Percentiles rank a stretch among this genome's conserved stretches.
These are phyloP conservation scores for Trametes versicolor DNA, from an alignment of 1,284 basidiomycete species.

Conservation along the genomic window DNA sequence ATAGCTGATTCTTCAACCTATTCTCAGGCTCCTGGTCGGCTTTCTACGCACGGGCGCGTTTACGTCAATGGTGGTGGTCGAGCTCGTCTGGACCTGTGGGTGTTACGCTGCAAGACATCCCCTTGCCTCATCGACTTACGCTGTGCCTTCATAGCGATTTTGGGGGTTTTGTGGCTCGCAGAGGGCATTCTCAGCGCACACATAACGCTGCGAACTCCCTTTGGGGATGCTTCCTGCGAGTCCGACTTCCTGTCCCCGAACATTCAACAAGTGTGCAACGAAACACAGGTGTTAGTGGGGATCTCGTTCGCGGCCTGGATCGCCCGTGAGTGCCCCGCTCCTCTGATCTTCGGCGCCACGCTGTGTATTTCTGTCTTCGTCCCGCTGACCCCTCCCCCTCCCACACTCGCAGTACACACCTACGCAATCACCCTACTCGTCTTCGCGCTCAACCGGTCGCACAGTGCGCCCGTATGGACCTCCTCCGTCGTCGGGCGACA, in stretches of 20 bases:
- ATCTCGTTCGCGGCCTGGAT: slow-evolving; percentile 37
- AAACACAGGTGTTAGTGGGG: slow-evolving; percentile 36
- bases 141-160: slow-evolving; percentile 17
- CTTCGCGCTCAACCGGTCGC: slow-evolving; percentile 27
- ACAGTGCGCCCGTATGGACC: slow-evolving; percentile 32
- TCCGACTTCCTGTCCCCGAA: slow-evolving; percentile 24
- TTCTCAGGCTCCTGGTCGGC: no score
- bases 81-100: slow-evolving; percentile 42
- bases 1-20: no score
- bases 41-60: no score
- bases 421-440: slow-evolving; percentile 34
- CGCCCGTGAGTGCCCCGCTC: slow-evolving; percentile 26
- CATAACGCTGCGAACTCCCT: no score
- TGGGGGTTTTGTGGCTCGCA: slow-evolving; percentile 36
- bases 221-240: no score
- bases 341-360: not conserved
- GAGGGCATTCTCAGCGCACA: slow-evolving; percentile 30
- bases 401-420: slow-evolving; percentile 19
- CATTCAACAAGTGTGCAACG: slow-evolving; percentile 34
- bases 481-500: no score
- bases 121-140: not conserved
- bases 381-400: no score
- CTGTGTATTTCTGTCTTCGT: no score
- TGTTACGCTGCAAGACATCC: not conserved
- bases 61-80: slow-evolving; percentile 42